phyloP scores from a whole-genome alignment of 75 land plant genomes.

The Sequoia sempervirens region DNA sequence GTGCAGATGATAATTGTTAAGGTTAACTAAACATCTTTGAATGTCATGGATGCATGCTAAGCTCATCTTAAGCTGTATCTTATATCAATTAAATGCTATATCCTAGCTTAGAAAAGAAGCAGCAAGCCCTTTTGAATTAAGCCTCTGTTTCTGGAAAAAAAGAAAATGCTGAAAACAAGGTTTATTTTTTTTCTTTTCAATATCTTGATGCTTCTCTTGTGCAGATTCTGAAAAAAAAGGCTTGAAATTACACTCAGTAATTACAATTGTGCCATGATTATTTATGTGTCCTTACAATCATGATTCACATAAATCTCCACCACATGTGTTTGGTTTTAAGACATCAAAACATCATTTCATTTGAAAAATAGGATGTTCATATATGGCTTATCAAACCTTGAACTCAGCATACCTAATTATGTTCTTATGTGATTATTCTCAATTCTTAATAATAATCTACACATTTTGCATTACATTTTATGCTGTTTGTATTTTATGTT shows the following conservation, averaged over 20 bases:
- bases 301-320: neutral
- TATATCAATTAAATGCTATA: too few relatives aligned
- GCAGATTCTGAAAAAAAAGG: neutral
- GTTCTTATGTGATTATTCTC: neutral
- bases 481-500: neutral
- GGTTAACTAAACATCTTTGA: neutral
- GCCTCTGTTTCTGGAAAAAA: neutral
- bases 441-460: neutral
- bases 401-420: neutral
- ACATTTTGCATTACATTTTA: neutral
- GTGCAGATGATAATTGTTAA: neutral
- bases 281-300: neutral
- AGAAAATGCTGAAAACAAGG: too few relatives aligned
- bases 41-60: neutral
- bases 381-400: neutral
- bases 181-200: too few relatives aligned
- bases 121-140: neutral
- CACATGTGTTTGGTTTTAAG: neutral
- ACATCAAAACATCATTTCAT: neutral
- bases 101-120: neutral
- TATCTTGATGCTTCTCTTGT: neutral
- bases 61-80: too few relatives aligned
- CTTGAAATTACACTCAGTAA: neutral
- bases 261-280: neutral
- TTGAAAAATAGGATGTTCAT: neutral